Base-by-base conservation (phyloP, 177 flowering plant species). In the Vitis hybrid region DNA sequence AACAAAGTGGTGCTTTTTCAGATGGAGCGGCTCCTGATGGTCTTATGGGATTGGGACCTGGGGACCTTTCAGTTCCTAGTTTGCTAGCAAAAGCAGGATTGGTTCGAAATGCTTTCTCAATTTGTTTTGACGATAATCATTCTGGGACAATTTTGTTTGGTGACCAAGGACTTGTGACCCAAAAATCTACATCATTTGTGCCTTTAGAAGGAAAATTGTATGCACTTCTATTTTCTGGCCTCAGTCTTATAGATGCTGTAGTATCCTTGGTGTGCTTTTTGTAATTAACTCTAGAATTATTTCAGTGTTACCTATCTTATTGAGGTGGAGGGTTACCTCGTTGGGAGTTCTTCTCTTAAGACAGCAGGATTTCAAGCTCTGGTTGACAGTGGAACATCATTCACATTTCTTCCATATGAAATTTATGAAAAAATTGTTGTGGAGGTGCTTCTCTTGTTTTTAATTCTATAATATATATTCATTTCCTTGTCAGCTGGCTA, bases 11-110 rank as follows among this genome's bases (percentile, higher is more conserved):
- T 72, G 84, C 81, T 71, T 93, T 87, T 86, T 84, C 91, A 71
- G 85, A 88, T 68, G 96, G 99, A 49, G 86, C 82, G 68, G 99
- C 99, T 59, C 99, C 99, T 50, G 97, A 95, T 87, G 99, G 99
- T 80, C 86, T 95, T 18, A 77, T 95, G 83, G 98, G 99, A 57
- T 80, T 93, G 66, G 99, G 99, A 31, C 84, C 84, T 70, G 97
- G 94, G 62, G 82, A 91, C 26, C 80, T 89, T 69, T 89, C 99
- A 49, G 88, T 95, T 68, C 94, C 94, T 45, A 90, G 92, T 82
- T 79, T 80, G 55, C 90, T 95, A 77, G 88, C 98, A n/a, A 91
- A 87, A 83, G 79, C 85, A 61, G 98, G 94, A 74, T 67, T 93
- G 63, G 79, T 86, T 18, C 74, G 68, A 7, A 77, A 95, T 73